Evolutionary conservation across 306 rosid species (phyloP), one percentile per base, ranked within the genome.

Genomic region (Cyamopsis tetragonoloba): DNA sequence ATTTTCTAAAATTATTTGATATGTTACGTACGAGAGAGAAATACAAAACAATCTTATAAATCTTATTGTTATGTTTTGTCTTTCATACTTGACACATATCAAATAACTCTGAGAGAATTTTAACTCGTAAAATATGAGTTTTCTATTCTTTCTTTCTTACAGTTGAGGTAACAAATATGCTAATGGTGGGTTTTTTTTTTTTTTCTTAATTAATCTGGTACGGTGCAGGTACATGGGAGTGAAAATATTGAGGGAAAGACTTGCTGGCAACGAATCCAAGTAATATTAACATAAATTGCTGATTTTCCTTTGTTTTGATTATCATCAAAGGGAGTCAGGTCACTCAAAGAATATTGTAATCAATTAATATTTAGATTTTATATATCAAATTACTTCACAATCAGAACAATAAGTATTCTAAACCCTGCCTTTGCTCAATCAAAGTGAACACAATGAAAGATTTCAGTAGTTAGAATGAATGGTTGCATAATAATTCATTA

Each of bases 171-270:
- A 7, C 5, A 50, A 5, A 35, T 53, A 43, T 19, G 1, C 18
- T 57, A 22, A 46, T 24, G 47, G 9, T 1, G 1, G 18, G 5
- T 1, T 46, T 17, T 4, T 27, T 62, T 22, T 43, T 11, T 18
- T 28, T 41, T 27, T 6, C 12, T 62, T 76, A 0, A 46, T 54
- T 2, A n/a, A n/a, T n/a, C n/a, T n/a, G n/a, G n/a, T n/a, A n/a
- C 38, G 64, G 26, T 71, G 80, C 81, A 90, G 97, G 87, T 91
- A 91, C 62, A 78, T 84, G 96, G 93, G 96, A 61, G 66, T 81
- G 17, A 78, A 66, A 73, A 91, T 91, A 35, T 65, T 83, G 61
- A 81, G 34, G 24, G 81, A 87, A 61, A 88, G 96, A 51, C 79
- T 77, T 46, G 73, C 58, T 0, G 28, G 4, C 0, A 46, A 55